Percentiles rank a stretch among this genome's conserved stretches.
These are phyloP conservation scores for Pseudocercospora fuligena DNA, from an alignment of 2,329 filamentous ascomycete genomes.

Conservation along the genomic window DNA sequence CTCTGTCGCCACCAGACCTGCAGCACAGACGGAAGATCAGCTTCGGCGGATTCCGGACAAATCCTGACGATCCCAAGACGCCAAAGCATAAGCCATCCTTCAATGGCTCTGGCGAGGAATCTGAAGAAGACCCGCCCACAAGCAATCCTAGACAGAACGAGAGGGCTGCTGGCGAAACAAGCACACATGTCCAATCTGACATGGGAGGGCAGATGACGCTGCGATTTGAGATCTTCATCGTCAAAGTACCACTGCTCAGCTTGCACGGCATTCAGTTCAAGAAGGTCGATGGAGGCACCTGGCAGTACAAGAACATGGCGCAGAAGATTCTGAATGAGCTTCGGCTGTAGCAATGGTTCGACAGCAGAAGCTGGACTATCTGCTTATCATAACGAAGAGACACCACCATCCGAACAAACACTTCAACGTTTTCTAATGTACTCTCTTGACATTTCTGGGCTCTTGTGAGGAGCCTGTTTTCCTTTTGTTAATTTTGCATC, in stretches of 20 bases:
- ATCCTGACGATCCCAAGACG: constrained; percentile 60
- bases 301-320: constrained; percentile 99
- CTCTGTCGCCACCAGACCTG: constrained; percentile 54
- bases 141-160: constrained; percentile 32
- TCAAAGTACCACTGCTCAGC: constrained; percentile 92
- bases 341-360: constrained; percentile 61
- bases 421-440: not conserved
- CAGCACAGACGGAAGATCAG: constrained; percentile 80
- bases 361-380: constrained; percentile 7
- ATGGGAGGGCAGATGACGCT: constrained; percentile 82
- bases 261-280: constrained; percentile 98
- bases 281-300: constrained; percentile 91
- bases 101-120: constrained; percentile 68
- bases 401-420: not conserved
- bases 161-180: constrained; percentile 76
- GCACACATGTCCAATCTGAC: constrained; percentile 88
- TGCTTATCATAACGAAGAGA: not conserved
- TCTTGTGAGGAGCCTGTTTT: not conserved
- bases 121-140: constrained; percentile 36
- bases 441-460: not conserved
- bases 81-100: constrained; percentile 73
- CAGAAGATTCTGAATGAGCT: constrained; percentile 90
- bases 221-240: constrained; percentile 94
- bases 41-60: constrained; percentile 73
- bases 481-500: not conserved